Evolutionary conservation across 352 stramenopile genomes (phyloP).

Genomic region (Aphanomyces euteiches): DNA sequence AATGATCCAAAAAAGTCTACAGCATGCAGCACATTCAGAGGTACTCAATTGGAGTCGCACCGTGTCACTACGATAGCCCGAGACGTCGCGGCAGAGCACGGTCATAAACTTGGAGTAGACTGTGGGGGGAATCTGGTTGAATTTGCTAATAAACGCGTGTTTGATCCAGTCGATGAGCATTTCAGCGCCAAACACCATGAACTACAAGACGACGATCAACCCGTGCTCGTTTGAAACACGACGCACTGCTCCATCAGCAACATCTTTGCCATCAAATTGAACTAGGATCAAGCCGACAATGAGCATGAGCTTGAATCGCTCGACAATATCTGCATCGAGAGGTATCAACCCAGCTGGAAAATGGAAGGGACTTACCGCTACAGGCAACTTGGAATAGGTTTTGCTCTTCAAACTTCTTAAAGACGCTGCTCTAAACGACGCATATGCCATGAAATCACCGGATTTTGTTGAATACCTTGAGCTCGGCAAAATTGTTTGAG

Average conservation of each 20-base stretch:
- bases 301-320: slow-evolving; percentile 96
- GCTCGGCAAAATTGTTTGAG: slow-evolving; percentile 99
- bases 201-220: slow-evolving; percentile 2
- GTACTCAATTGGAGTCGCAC: slow-evolving; percentile 21
- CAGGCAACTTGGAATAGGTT: slow-evolving; percentile 98
- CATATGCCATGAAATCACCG: neutral
- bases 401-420: slow-evolving; percentile 96
- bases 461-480: slow-evolving; percentile 77
- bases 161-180: slow-evolving; percentile 98
- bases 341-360: neutral
- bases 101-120: slow-evolving; percentile 96
- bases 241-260: slow-evolving; percentile 69
- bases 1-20: slow-evolving; percentile 88
- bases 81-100: slow-evolving; percentile 92
- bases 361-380: slow-evolving; percentile 42
- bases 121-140: slow-evolving; percentile 93
- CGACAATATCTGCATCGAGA: slow-evolving; percentile 85
- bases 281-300: slow-evolving; percentile 95
- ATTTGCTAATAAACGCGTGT: slow-evolving; percentile 99
- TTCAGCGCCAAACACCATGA: slow-evolving; percentile 90
- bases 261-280: slow-evolving; percentile 74
- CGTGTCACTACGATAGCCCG: slow-evolving; percentile 89
- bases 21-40: slow-evolving; percentile 3
- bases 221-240: neutral
- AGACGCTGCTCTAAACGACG: slow-evolving; percentile 78